Evolutionary conservation across 768 basidiomycete species (phyloP).

Genomic region (Boletus subcaerulescens): DNA sequence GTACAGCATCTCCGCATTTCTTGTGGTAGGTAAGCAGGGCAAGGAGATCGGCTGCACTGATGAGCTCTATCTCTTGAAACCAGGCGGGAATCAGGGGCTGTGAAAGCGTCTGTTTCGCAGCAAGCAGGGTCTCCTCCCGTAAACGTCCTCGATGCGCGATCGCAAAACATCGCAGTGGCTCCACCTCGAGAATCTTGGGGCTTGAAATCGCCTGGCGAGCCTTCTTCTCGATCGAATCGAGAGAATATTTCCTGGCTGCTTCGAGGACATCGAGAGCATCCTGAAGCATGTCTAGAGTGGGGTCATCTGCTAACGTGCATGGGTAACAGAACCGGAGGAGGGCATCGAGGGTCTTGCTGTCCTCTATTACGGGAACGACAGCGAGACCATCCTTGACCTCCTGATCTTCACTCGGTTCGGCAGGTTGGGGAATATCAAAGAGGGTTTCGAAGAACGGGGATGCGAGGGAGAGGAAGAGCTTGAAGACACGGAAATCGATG

Average conservation of each 20-base stretch:
- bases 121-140: conserved; percentile 22
- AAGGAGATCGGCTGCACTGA: conserved; percentile 28
- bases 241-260: conserved; percentile 21
- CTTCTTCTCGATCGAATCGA: conserved; percentile 18
- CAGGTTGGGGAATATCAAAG: too few species aligned
- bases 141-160: conserved; percentile 26
- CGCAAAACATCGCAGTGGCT: conserved; percentile 31
- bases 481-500: too few species aligned
- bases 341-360: conserved; percentile 15
- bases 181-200: conserved; percentile 18
- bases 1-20: conserved; percentile 12
- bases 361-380: conserved; percentile 11
- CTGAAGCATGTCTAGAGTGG: conserved; percentile 7
- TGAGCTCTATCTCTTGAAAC: conserved; percentile 27
- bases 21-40: conserved; percentile 23
- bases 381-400: conserved; percentile 20
- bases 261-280: conserved; percentile 14
- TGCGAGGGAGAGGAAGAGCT: too few species aligned
- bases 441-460: too few species aligned
- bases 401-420: not conserved
- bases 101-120: conserved; percentile 30
- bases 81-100: conserved; percentile 21
- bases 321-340: conserved; percentile 4
- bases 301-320: not conserved
- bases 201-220: conserved; percentile 19